These are phyloP conservation scores for Lasiosphaeria hispida DNA, from an alignment of 495 filamentous ascomycete genomes.

Conservation along the genomic window DNA sequence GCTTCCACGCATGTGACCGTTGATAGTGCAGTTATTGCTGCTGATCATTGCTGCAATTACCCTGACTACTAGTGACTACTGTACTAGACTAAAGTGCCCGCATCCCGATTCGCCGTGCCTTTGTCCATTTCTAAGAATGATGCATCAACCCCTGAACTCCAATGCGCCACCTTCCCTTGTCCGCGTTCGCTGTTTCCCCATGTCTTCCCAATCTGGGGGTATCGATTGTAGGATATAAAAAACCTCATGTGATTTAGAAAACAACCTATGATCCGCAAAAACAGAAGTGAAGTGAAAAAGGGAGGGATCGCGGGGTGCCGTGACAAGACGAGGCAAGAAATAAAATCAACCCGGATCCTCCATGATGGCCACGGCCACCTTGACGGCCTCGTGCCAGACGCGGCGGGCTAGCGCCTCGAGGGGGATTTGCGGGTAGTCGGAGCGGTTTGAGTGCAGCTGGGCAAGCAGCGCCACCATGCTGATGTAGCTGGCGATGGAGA, in stretches of 20 bases:
- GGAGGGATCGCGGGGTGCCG: too few relatives aligned
- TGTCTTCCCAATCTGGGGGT: slow-evolving; percentile 7
- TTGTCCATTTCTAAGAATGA: neutral
- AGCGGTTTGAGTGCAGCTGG: slow-evolving; percentile 64
- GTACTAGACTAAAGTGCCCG: too few relatives aligned
- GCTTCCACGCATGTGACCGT: neutral
- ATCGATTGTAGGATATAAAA: neutral
- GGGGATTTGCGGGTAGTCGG: slow-evolving; percentile 63
- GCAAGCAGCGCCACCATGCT: slow-evolving; percentile 69
- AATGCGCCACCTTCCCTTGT: neutral
- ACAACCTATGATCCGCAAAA: neutral
- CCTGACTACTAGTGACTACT: too few relatives aligned
- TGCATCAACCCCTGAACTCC: slow-evolving; percentile 6
- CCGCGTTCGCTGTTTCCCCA: neutral
- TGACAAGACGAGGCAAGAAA: neutral
- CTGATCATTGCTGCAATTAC: neutral
- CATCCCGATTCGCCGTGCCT: too few relatives aligned
- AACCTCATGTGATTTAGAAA: neutral
- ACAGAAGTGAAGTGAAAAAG: neutral
- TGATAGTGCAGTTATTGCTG: neutral
- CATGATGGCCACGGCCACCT: slow-evolving; percentile 25
- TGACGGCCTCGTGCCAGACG: slow-evolving; percentile 36
- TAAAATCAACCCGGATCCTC: slow-evolving; percentile 19
- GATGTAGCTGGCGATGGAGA: slow-evolving; percentile 72
- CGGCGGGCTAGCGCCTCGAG: slow-evolving; percentile 54